Evolutionary conservation across 306 rosid genomes (phyloP).

Genomic region (Acacia confusa): DNA sequence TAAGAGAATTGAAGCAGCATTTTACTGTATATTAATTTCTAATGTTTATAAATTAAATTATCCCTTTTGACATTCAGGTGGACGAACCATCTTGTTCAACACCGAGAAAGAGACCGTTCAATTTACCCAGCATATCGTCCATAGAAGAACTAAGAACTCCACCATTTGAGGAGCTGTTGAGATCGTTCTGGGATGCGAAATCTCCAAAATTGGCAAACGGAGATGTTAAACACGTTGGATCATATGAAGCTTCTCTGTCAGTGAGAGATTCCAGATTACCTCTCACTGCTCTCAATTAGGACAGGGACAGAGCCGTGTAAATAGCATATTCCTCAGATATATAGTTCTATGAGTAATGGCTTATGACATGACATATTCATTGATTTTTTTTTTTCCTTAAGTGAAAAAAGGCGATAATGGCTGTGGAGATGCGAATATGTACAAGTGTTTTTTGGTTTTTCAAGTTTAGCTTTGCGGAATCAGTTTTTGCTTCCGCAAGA

Average conservation of each 20-base stretch:
- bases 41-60: conserved; percentile 5
- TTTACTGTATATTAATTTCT: conserved; percentile 10
- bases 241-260: conserved; percentile 74
- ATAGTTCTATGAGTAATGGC: conserved; percentile 29
- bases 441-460: background rate
- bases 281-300: conserved; percentile 90
- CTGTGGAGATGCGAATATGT: conserved; percentile 15
- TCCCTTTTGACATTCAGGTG: conserved; percentile 47
- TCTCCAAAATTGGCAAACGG: conserved; percentile 79
- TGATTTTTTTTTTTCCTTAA: background rate
- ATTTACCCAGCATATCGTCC: conserved; percentile 77
- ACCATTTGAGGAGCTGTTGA: conserved; percentile 85
- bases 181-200: conserved; percentile 82
- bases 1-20: conserved; percentile 34
- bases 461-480: background rate
- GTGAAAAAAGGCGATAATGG: background rate
- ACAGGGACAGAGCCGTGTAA: conserved; percentile 53
- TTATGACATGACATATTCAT: conserved; percentile 15
- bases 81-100: conserved; percentile 99
- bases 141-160: conserved; percentile 95
- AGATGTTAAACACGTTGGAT: conserved; percentile 70
- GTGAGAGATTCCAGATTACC: conserved; percentile 97
- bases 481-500: background rate
- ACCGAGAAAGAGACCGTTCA: conserved; percentile 85
- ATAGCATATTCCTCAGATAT: conserved; percentile 58